A percentile compares a stretch with the other conserved stretches of the same genome.
Conservation (phyloP, 2,329 filamentous ascomycete genomes). For the Hortaea werneckii region DNA sequence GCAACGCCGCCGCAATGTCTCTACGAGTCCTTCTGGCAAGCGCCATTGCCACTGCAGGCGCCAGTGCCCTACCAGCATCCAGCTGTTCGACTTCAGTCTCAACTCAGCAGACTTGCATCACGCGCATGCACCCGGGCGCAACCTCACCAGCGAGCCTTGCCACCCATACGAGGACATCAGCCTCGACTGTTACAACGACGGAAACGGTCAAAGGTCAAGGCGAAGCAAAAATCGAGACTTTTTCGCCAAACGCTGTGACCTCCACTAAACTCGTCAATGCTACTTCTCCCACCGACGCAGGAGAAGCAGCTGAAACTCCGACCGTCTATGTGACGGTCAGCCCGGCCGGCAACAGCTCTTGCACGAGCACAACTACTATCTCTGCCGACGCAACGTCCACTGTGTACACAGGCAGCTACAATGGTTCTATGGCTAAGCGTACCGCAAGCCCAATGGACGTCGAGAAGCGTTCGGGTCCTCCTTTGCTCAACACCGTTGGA, state of each 20-base stretch:
- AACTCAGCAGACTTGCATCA: neutral
- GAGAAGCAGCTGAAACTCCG: neutral
- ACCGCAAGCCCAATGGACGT: slow-evolving; percentile 11
- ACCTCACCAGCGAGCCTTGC: neutral
- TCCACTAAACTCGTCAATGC: neutral
- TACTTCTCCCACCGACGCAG: neutral
- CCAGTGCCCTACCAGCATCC: neutral
- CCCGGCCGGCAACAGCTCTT: neutral
- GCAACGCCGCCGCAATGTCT: neutral
- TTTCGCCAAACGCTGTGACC: neutral
- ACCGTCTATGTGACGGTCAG: neutral
- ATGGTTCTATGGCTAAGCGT: slow-evolving; percentile 11
- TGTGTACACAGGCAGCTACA: slow-evolving; percentile 17
- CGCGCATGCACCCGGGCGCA: neutral
- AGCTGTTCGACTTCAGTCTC: neutral
- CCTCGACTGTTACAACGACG: slow-evolving; percentile 1
- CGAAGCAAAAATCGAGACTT: neutral
- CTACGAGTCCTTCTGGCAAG: neutral
- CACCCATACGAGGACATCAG: neutral
- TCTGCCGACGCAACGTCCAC: slow-evolving; percentile 10
- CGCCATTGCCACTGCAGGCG: neutral
- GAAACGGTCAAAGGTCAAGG: neutral
- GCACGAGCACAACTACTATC: neutral
- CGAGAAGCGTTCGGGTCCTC: slow-evolving; percentile 4
- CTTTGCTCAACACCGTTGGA: neutral